Base-by-base conservation (phyloP, 345 rosid species). In the Anastatica hierochuntica region DNA sequence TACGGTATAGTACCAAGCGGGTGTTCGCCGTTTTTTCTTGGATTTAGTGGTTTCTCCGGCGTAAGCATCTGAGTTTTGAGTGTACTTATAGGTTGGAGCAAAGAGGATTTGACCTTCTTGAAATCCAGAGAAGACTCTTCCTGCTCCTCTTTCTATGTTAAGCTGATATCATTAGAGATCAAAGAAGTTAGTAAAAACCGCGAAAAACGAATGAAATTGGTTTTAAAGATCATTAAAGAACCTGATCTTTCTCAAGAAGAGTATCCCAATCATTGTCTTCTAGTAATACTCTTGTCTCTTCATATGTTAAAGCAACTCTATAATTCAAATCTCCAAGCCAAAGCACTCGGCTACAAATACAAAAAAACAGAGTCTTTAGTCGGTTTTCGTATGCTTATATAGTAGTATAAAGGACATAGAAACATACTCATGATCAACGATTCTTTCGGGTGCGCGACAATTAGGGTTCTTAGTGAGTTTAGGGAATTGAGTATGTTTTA, bases 311-410 rank as follows among this genome's bases (percentile, higher is more conserved):
- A 6, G 90, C 73, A 9, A 88, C 73, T 52, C 97, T 75, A 33
- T 94, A 88, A 60, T 94, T 94, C 66, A 88, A 64, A 63, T 92
- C 98, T 71, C 97, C 98, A 33, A 92, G 77, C 97, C 97, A 94
- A 62, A 88, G 67, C 41, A 94, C 72, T 41, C 94, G 95, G 62
- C 98, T 87, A 76, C 72, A 42, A 10, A 40, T n/a, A 13, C 11
- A 37, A 35, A 49, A 20, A 17, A 13, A 49, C 10, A 20, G 12
- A 63, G 15, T 19, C 8, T 19, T 21, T 13, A 65, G 33, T 45
- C n/a, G 5, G 14, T 23, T 47, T 40, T 9, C 5, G 2, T 10
- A 14, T 18, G 14, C 12, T 19, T 29, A 1, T 31, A n/a, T n/a
- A n/a, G 10, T 17, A 17, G 24, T 16, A 3, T 29, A 29, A 29